Percentiles rank a stretch among this genome's conserved stretches.
phyloP scores from a whole-genome alignment of 352 stramenopile species.

The Phytophthora constricta region DNA sequence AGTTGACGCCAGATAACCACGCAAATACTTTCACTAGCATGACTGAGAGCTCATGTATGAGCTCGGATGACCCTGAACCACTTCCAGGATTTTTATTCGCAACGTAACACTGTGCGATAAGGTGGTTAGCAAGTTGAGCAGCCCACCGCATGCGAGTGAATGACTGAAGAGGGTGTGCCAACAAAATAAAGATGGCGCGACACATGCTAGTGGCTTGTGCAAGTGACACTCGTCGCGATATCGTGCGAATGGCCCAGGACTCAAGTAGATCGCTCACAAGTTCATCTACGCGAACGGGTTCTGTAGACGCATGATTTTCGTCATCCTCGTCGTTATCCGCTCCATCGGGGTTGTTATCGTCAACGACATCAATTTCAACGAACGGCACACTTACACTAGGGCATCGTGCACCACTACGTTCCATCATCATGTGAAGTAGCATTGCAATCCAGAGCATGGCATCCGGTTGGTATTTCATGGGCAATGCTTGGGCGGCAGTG shows the following conservation, averaged over 20 bases:
- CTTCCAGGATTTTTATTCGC: constrained; percentile 41
- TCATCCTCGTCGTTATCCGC: constrained; percentile 54
- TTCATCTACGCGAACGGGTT: constrained; percentile 65
- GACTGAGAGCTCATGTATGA: constrained; percentile 62
- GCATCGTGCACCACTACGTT: constrained; percentile 67
- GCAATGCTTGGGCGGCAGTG: constrained; percentile 47
- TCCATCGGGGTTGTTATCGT: constrained; percentile 23
- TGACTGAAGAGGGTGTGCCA: constrained; percentile 66
- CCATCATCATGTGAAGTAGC: constrained; percentile 88
- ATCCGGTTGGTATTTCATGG: constrained; percentile 67
- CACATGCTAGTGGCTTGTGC: constrained; percentile 58
- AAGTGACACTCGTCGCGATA: constrained; percentile 58
- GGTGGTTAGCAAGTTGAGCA: constrained; percentile 49
- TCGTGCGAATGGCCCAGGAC: constrained; percentile 59
- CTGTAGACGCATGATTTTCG: constrained; percentile 42
- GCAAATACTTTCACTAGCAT: constrained; percentile 66
- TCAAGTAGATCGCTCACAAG: constrained; percentile 58
- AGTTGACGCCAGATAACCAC: constrained; percentile 60
- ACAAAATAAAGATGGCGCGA: constrained; percentile 68
- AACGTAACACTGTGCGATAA: constrained; percentile 72
- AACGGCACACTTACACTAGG: constrained; percentile 73
- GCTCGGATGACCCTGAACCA: constrained; percentile 22
- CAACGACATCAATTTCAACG: constrained; percentile 64
- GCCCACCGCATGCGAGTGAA: constrained; percentile 59
- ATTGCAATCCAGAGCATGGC: constrained; percentile 71